Base-by-base conservation (phyloP, 345 rosid genomes). In the Trapa incisa region DNA sequence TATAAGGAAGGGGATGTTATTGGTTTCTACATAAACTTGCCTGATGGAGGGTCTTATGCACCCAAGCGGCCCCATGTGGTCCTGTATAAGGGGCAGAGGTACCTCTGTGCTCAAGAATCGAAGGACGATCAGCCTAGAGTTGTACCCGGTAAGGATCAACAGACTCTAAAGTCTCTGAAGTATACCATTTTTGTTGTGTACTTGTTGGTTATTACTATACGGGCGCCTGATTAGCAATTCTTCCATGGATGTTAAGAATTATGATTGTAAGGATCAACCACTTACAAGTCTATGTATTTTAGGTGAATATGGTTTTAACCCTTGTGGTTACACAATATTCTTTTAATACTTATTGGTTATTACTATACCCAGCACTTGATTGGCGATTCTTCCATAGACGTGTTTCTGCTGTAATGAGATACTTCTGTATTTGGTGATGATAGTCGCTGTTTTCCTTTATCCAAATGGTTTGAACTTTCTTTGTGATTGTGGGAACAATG, bases 1-100 rank as follows among this genome's bases (percentile, higher is more conserved):
- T 94, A 91, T 37, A 87, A 83, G 65, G 97, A 94, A 79, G 92
- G 91, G 3, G 97, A 94, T 80, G 92, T 94, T 67, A 82, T 88
- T 71, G 99, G 99, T 12, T 88, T 89, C 75, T 94, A 89, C 70
- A 85, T 94, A 22, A 94, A 79, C 74, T 80, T 94, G 74, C 97
- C 97, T 0, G 99, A 87, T 61, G 99, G 99, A 32, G 89, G 73
- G 22, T 62, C 71, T 1, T 89, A 77, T 65, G 88, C 89, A 35
- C 97, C 97, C 13, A 83, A 86, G 78, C 87, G 87, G 2, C 92
- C 94, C 3, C 87, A 81, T 74, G 79, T 86, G 72, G 96, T 94
- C 69, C 83, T 80, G 82, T 89, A 86, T 78, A 94, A 86, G 82
- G 95, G 97, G 4, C 99, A 94, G 87, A 86, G 96, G 53, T 91